phyloP scores from a whole-genome alignment of 306 rosid genomes.

The Pterocarpus santalinus region DNA sequence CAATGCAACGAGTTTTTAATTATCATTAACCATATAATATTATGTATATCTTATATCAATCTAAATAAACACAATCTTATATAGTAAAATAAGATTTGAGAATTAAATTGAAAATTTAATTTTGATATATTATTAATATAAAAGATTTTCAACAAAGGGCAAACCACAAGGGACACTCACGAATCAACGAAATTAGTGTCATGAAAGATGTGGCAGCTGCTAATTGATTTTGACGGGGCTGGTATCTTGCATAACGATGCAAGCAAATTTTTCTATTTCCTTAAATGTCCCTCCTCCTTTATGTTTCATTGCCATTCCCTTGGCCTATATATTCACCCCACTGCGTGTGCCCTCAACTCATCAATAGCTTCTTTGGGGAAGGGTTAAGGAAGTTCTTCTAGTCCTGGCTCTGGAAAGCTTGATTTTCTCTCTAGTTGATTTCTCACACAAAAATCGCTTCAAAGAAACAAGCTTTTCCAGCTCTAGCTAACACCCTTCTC shows the following conservation, averaged over 20 bases:
- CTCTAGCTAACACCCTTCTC: not conserved
- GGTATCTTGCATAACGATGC: not conserved
- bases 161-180: not conserved
- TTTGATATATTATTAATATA: too few species aligned
- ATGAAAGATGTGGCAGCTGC: not conserved
- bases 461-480: constrained; percentile 41
- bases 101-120: too few species aligned
- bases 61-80: too few species aligned
- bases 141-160: not conserved
- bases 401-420: constrained; percentile 44
- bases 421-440: not conserved
- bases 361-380: not conserved
- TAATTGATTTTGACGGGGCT: not conserved
- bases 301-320: not conserved
- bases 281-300: too few species aligned
- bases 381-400: not conserved
- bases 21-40: too few species aligned
- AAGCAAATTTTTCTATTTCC: not conserved
- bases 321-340: not conserved
- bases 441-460: not conserved
- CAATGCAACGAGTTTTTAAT: too few species aligned
- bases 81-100: too few species aligned
- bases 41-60: too few species aligned
- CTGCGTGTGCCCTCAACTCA: not conserved
- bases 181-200: not conserved